These are phyloP conservation scores for Nicotiana obtusifolia DNA, from an alignment of 257 asterid genomes.

Conservation along the genomic window DNA sequence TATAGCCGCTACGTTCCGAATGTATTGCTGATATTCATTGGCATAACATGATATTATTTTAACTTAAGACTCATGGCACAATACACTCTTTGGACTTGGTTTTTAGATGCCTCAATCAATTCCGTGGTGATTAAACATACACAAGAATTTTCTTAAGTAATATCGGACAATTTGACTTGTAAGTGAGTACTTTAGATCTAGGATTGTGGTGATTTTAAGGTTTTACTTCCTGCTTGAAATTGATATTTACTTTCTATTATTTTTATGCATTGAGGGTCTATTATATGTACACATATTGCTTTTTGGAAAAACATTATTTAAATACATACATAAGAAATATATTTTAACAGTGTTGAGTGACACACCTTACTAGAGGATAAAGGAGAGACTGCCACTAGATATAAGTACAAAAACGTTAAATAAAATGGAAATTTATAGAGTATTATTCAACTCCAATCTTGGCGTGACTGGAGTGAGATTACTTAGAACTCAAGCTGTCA, in stretches of 20 bases:
- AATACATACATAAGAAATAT: no score
- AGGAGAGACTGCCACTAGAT: neutral
- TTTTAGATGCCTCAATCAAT: neutral
- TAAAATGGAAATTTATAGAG: neutral
- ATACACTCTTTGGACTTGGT: neutral
- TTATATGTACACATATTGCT: neutral
- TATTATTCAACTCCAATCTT: neutral
- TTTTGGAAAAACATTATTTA: neutral
- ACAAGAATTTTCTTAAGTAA: neutral
- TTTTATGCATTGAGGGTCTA: neutral
- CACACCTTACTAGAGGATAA: neutral
- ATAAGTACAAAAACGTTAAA: neutral
- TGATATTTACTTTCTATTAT: neutral
- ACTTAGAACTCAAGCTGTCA: neutral
- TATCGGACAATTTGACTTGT: neutral
- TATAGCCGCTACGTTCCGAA: no score
- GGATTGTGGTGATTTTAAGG: neutral
- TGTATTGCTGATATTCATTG: no score
- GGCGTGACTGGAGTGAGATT: slow-evolving; percentile 7
- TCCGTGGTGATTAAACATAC: neutral
- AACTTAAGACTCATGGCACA: neutral
- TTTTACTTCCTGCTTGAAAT: neutral
- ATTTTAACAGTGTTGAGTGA: neutral
- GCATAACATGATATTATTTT: neutral
- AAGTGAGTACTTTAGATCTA: neutral